These are phyloP conservation scores for Apiospora koreana DNA, from an alignment of 2,329 filamentous ascomycete genomes.

Conservation along the genomic window DNA sequence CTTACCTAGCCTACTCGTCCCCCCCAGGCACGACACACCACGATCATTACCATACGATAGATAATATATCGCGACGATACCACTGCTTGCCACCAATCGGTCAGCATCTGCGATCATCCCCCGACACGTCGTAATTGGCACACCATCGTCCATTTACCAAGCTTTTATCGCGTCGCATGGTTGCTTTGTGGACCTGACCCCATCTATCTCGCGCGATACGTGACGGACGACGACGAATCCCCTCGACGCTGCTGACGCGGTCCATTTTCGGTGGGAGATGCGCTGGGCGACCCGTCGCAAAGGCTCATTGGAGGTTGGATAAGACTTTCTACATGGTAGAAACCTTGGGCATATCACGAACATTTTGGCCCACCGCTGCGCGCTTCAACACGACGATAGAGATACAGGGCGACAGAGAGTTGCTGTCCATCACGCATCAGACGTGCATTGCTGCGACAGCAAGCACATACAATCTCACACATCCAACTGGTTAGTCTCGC, in stretches of 20 bases:
- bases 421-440: not conserved
- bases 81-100: not conserved
- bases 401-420: not conserved
- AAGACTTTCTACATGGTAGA: not conserved
- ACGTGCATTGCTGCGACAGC: not conserved
- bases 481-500: not conserved
- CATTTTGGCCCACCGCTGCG: not conserved
- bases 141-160: not conserved
- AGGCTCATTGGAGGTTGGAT: constrained; percentile 34
- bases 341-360: not conserved
- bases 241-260: constrained; percentile 20
- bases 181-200: not conserved
- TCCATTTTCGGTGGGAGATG: constrained; percentile 31
- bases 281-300: constrained; percentile 31
- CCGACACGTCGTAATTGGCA: not conserved
- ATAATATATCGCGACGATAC: not conserved
- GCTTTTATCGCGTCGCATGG: constrained; percentile 1
- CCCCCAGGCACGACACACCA: not conserved
- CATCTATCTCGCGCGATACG: constrained; percentile 15
- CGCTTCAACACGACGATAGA: not conserved
- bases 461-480: not conserved
- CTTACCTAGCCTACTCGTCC: not conserved
- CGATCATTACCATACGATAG: constrained; percentile 1
- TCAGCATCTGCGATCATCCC: not conserved
- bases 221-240: not conserved